Percentiles rank a stretch among this genome's conserved stretches.
These are phyloP conservation scores for Tetrapisispora pingtungensis DNA, from an alignment of 805 yeast genomes.

Conservation along the genomic window DNA sequence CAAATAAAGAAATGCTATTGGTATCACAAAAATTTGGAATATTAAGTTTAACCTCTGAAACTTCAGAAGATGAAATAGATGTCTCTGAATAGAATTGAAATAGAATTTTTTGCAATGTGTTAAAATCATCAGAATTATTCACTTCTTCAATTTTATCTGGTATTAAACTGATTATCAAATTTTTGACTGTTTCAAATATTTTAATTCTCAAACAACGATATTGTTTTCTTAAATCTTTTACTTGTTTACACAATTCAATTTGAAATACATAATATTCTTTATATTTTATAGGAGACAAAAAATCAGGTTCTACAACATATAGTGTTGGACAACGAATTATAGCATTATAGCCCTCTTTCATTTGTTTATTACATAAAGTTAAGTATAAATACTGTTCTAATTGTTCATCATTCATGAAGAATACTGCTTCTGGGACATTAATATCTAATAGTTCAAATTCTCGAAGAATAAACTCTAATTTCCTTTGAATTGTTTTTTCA, in stretches of 20 bases:
- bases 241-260: constrained; percentile 1
- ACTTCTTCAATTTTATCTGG: background rate
- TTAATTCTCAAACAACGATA: constrained; percentile 1
- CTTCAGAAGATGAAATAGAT: background rate
- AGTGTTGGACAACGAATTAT: constrained; percentile 15
- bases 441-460: background rate
- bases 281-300: constrained; percentile 1
- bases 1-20: background rate
- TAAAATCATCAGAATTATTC: background rate
- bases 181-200: constrained; percentile 1
- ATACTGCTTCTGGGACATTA: background rate
- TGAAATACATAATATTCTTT: constrained; percentile 2
- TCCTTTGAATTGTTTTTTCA: background rate
- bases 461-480: background rate
- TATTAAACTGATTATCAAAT: background rate
- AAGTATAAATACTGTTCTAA: constrained; percentile 7
- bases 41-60: background rate
- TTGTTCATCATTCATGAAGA: background rate
- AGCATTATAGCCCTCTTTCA: constrained; percentile 6
- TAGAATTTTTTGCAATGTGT: constrained; percentile 3
- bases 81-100: background rate
- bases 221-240: constrained; percentile 2
- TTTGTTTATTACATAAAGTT: constrained; percentile 11
- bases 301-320: constrained; percentile 9
- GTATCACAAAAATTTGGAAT: background rate